phyloP scores from a whole-genome alignment of 2,329 filamentous ascomycete species.

The Penicillium sp. region DNA sequence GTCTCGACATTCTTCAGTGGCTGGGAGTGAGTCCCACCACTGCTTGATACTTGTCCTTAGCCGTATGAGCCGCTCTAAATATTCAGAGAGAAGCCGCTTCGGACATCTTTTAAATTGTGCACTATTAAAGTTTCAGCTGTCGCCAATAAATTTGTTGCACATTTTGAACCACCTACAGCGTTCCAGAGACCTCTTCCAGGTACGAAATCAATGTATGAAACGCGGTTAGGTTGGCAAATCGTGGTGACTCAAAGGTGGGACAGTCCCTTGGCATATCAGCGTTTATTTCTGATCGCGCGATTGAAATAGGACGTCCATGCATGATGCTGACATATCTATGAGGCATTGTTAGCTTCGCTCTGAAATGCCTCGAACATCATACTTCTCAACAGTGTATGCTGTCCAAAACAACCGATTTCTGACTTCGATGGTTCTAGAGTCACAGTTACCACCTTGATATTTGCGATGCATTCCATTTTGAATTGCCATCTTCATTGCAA shows the following conservation, averaged over 20 bases:
- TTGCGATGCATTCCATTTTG: constrained; percentile 59
- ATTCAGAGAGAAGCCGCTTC: constrained; percentile 35
- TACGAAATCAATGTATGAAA: constrained; percentile 43
- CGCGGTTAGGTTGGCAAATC: constrained; percentile 47
- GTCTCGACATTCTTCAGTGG: constrained; percentile 37
- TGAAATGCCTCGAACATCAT: constrained; percentile 6
- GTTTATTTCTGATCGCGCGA: constrained; percentile 53
- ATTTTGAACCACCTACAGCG: constrained; percentile 33
- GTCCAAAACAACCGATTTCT: constrained; percentile 58
- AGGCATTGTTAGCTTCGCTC: not conserved
- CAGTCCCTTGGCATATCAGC: constrained; percentile 50
- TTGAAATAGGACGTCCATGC: constrained; percentile 54
- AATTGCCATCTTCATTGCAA: constrained; percentile 56
- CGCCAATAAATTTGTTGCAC: not conserved
- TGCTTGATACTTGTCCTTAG: constrained; percentile 34
- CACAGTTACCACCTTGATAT: constrained; percentile 46
- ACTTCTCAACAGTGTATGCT: constrained; percentile 56
- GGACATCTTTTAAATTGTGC: constrained; percentile 37
- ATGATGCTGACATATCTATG: constrained; percentile 53
- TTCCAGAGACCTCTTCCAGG: constrained; percentile 38
- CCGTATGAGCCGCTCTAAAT: constrained; percentile 35
- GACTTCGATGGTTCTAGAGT: constrained; percentile 49
- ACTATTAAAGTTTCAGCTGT: constrained; percentile 26
- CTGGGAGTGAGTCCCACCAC: constrained; percentile 40
- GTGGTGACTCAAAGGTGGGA: constrained; percentile 39